These are phyloP conservation scores for Schizopora paradoxa DNA, from an alignment of 1,284 basidiomycete genomes.

Conservation along the genomic window DNA sequence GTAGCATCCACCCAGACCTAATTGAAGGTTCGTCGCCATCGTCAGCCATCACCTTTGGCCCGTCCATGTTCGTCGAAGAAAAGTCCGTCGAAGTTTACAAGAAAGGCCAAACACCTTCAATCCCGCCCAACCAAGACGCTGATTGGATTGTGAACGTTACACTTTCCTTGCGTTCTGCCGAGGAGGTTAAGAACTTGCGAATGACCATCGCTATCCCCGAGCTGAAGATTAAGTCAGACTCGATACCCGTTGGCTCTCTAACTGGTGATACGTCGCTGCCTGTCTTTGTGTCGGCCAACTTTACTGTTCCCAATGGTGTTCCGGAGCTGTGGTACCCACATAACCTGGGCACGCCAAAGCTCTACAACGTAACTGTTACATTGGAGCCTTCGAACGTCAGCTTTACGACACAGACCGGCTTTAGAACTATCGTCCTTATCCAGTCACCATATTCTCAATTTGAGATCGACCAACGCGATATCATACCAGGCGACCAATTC, in stretches of 20 bases:
- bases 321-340: slow-evolving; percentile 51
- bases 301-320: slow-evolving; percentile 40
- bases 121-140: slow-evolving; percentile 36
- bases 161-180: slow-evolving; percentile 43
- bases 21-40: slow-evolving; percentile 13
- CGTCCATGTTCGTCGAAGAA: slow-evolving; percentile 46
- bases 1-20: slow-evolving; percentile 11
- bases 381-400: slow-evolving; percentile 23
- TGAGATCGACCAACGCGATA: slow-evolving; percentile 41
- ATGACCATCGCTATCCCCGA: slow-evolving; percentile 44
- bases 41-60: slow-evolving; percentile 19
- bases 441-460: slow-evolving; percentile 42
- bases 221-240: slow-evolving; percentile 34
- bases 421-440: slow-evolving; percentile 49
- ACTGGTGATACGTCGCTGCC: slow-evolving; percentile 29
- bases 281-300: slow-evolving; percentile 39
- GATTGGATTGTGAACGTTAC: slow-evolving; percentile 54
- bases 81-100: slow-evolving; percentile 51
- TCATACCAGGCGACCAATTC: slow-evolving; percentile 55
- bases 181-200: slow-evolving; percentile 29
- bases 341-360: slow-evolving; percentile 47
- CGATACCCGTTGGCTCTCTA: slow-evolving; percentile 27
- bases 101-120: slow-evolving; percentile 39
- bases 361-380: slow-evolving; percentile 45
- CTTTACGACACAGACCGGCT: slow-evolving; percentile 45